Conservation (phyloP, 305 asterid genomes). For the Plantago coronopus region DNA sequence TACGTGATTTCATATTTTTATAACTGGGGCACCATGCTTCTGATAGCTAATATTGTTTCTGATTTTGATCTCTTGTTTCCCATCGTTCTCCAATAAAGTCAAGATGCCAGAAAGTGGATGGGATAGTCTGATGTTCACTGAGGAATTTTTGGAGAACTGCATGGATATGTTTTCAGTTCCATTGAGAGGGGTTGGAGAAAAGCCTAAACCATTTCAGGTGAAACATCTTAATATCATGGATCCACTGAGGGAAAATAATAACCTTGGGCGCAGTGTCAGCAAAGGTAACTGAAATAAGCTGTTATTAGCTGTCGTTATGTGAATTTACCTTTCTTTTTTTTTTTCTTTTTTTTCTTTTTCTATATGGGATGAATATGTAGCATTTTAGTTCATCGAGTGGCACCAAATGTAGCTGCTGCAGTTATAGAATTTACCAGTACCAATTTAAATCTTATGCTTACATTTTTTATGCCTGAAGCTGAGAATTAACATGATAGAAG, state of each 20-base stretch:
- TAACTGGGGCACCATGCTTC: background rate
- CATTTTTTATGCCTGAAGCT: no score
- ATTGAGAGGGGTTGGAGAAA: conserved; percentile 15
- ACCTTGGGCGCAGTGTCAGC: conserved; percentile 77
- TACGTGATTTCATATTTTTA: conserved; percentile 4
- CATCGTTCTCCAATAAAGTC: conserved; percentile 40
- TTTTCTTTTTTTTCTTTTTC: no score
- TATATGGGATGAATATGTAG: conserved; percentile 7
- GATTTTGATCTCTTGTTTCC: background rate
- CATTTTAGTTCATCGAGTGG: background rate
- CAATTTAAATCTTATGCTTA: background rate
- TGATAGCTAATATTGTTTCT: background rate
- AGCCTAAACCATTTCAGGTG: conserved; percentile 41
- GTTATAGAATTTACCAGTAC: background rate
- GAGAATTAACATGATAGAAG: no score
- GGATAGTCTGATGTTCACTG: conserved; percentile 43
- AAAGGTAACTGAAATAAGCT: conserved; percentile 39
- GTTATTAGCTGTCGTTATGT: background rate
- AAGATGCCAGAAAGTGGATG: conserved; percentile 46
- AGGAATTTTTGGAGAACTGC: conserved; percentile 54
- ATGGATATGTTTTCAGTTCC: conserved; percentile 64
- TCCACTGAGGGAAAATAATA: conserved; percentile 62
- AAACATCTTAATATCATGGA: conserved; percentile 40
- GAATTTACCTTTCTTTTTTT: conserved; percentile 1
- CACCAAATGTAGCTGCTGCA: background rate